A percentile compares a stretch with the other conserved stretches of the same genome.
These are phyloP conservation scores for Jamesozyma gamospora DNA, from an alignment of 805 yeast species.

Conservation along the genomic window DNA sequence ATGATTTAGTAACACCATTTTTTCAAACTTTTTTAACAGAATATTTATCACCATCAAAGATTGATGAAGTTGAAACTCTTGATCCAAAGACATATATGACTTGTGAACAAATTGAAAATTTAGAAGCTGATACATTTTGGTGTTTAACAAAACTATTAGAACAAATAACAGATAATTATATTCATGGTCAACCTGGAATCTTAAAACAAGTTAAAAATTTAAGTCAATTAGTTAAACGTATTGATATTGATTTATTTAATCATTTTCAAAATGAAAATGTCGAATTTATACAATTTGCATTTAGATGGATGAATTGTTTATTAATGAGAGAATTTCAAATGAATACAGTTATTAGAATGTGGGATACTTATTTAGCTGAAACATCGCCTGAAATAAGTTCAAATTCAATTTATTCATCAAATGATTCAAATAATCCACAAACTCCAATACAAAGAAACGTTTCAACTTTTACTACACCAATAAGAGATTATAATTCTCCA, in stretches of 20 bases:
- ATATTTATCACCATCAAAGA: conserved; percentile 39
- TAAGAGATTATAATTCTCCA: conserved; percentile 4
- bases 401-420: conserved; percentile 7
- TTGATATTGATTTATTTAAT: conserved; percentile 59
- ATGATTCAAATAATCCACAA: conserved; percentile 12
- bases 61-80: conserved; percentile 42
- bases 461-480: conserved; percentile 15
- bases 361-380: conserved; percentile 89
- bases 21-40: conserved; percentile 73
- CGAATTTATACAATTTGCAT: conserved; percentile 92
- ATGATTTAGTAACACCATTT: conserved; percentile 88
- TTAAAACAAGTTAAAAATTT: conserved; percentile 80
- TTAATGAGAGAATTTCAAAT: conserved; percentile 87
- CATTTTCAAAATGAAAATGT: conserved; percentile 76
- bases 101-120: conserved; percentile 46
- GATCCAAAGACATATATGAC: conserved; percentile 54
- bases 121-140: conserved; percentile 97
- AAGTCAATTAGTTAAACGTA: conserved; percentile 65
- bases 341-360: conserved; percentile 76
- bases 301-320: conserved; percentile 98
- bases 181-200: conserved; percentile 97
- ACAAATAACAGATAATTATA: conserved; percentile 92
- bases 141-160: conserved; percentile 84
- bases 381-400: conserved; percentile 35
- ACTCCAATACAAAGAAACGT: conserved; percentile 17